These are phyloP conservation scores for Yamadazyma tumulicola DNA, from an alignment of 805 yeast genomes.

Conservation along the genomic window DNA sequence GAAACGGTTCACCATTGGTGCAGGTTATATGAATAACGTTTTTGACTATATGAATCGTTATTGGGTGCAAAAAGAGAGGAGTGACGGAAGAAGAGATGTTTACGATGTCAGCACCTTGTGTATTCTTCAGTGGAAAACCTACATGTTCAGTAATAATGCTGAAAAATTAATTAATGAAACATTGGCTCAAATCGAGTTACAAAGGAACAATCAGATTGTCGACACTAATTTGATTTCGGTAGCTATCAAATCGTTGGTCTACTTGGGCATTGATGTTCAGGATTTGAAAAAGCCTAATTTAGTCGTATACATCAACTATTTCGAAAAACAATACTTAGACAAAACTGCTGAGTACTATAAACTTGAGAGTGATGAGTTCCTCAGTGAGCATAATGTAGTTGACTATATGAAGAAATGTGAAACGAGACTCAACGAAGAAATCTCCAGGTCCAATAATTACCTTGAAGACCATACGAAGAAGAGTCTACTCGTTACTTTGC, in stretches of 20 bases:
- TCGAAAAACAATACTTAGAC: conserved; percentile 73
- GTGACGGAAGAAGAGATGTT: conserved; percentile 85
- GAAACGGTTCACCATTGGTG: conserved; percentile 88
- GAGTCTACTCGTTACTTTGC: conserved; percentile 70
- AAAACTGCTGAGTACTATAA: conserved; percentile 66
- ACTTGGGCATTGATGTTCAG: conserved; percentile 84
- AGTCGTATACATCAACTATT: conserved; percentile 73
- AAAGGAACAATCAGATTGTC: conserved; percentile 74
- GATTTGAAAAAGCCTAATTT: conserved; percentile 84
- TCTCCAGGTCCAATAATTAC: conserved; percentile 69
- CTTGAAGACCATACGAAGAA: conserved; percentile 84
- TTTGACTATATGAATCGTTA: conserved; percentile 94
- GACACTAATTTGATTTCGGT: conserved; percentile 62
- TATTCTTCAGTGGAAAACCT: conserved; percentile 81
- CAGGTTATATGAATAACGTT: conserved; percentile 86
- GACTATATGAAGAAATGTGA: conserved; percentile 89
- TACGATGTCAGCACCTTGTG: conserved; percentile 90
- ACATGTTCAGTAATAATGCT: conserved; percentile 68
- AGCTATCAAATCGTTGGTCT: conserved; percentile 83
- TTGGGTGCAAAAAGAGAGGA: conserved; percentile 96
- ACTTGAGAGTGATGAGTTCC: conserved; percentile 62
- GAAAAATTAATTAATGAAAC: conserved; percentile 63
- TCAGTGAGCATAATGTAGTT: conserved; percentile 75
- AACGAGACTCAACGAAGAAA: conserved; percentile 77
- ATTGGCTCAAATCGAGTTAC: conserved; percentile 68